phyloP scores from a whole-genome alignment of 176 grass and related monocot genomes.

The Cenchrus fungigraminus region DNA sequence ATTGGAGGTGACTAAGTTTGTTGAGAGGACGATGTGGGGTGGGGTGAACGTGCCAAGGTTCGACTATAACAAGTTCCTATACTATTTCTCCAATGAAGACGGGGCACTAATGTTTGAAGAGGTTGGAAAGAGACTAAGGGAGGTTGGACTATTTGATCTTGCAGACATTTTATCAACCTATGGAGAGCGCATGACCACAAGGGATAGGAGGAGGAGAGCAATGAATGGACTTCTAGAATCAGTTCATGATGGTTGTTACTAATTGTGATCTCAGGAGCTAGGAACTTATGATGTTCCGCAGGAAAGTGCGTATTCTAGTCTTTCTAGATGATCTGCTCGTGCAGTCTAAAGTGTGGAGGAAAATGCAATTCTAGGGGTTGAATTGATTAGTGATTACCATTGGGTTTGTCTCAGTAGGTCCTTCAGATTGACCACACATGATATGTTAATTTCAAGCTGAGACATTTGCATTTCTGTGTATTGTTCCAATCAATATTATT shows the following conservation, averaged over 20 bases:
- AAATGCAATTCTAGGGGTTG: background rate
- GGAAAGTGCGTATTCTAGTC: background rate
- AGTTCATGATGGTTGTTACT: background rate
- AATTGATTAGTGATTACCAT: background rate
- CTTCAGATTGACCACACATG: background rate
- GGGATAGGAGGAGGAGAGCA: slow-evolving; percentile 68
- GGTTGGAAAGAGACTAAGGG: slow-evolving; percentile 59
- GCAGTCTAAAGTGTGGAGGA: background rate
- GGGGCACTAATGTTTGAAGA: slow-evolving; percentile 72
- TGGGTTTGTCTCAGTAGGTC: background rate
- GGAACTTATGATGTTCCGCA: slow-evolving; percentile 18
- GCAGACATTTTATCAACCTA: slow-evolving; percentile 74
- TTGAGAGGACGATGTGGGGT: slow-evolving; percentile 80
- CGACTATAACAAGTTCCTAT: slow-evolving; percentile 82
- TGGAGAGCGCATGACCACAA: slow-evolving; percentile 86
- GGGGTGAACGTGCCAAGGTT: slow-evolving; percentile 75
- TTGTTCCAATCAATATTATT: background rate
- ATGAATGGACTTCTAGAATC: slow-evolving; percentile 49
- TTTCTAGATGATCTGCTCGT: background rate
- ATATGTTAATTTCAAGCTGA: background rate
- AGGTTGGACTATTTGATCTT: slow-evolving; percentile 67
- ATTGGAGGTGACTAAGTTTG: slow-evolving; percentile 75
- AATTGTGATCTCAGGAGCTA: slow-evolving; percentile 10
- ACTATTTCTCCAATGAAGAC: slow-evolving; percentile 77
- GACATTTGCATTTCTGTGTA: background rate